Evolutionary conservation across 768 basidiomycete species (phyloP), one percentile per base, ranked within the genome.

Genomic region (Xanthoconium stramineum): DNA sequence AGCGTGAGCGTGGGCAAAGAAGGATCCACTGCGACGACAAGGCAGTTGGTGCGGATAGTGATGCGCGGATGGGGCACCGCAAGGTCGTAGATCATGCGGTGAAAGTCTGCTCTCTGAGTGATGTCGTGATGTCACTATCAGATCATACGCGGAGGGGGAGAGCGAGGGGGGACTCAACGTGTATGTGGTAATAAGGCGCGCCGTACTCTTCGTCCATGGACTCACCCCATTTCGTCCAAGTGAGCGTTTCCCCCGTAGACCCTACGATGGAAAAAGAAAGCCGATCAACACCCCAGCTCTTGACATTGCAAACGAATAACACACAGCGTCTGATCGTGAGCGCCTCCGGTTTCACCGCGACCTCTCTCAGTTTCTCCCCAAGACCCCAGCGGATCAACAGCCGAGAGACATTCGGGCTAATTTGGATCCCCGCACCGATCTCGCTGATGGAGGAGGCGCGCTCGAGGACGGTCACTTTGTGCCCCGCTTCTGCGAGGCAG

Each of bases 391-490:
- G 72, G 36, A 76, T 70, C 49, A 83, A 67, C 9, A 82, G 71
- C n/a, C 77, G 69, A 19, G 70, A 73, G 17, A 80, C 44, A 58
- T 81, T 80, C 19, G 72, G 70, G 30, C 60, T 57, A 48, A 80
- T 62, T 62, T 82, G 81, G 36, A 83, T 82, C 11, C 81, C 81
- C 5, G 81, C 81, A 3, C 82, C 80, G 7, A 80, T 73, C 53
- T 81, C 80, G 2, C 78, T 58, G 13, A 79, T 67, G 4, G 59
- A 50, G 0, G 59, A 45, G 3, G 80, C 76, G 19, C 62, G 60
- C 58, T 83, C 81, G 37, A 83, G 67, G 47, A 82, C 67, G 32
- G 78, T 80, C 49, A 83, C 74, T 6, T 60, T 74, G 64, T 83
- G 80, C 1, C 81, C 81, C 0, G 76, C 75, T 19, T 72, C 69